A percentile compares a stretch with the other conserved stretches of the same genome.
phyloP scores from a whole-genome alignment of 2,329 filamentous ascomycete species.

The Atkinsonella texensis region DNA sequence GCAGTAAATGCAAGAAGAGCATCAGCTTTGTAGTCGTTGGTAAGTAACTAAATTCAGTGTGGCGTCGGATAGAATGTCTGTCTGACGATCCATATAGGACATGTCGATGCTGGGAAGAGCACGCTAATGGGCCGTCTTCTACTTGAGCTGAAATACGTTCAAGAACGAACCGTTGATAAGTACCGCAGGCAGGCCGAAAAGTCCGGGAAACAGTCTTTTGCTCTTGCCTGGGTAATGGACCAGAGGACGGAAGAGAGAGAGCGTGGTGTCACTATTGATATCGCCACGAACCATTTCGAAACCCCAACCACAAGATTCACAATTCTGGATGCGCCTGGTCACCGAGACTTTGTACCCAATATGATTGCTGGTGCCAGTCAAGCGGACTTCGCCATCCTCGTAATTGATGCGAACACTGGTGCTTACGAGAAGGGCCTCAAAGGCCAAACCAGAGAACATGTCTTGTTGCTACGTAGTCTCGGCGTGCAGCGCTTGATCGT shows the following conservation, averaged over 20 bases:
- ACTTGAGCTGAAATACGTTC: conserved; percentile 77
- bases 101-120: conserved; percentile 96
- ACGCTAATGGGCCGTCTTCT: conserved; percentile 94
- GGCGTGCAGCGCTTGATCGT: conserved; percentile 82
- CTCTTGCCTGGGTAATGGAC: conserved; percentile 93
- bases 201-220: conserved; percentile 90
- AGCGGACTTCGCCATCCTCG: conserved; percentile 88
- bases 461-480: conserved; percentile 77
- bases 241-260: conserved; percentile 80
- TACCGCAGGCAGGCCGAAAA: conserved; percentile 81
- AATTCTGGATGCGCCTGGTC: conserved; percentile 88
- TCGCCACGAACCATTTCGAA: conserved; percentile 89
- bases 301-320: conserved; percentile 81
- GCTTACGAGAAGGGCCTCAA: conserved; percentile 90
- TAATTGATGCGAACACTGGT: conserved; percentile 81
- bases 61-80: neutral
- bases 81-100: conserved; percentile 44
- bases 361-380: conserved; percentile 97
- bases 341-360: conserved; percentile 93
- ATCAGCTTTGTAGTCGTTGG: conserved; percentile 90
- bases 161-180: conserved; percentile 78
- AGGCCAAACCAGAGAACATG: conserved; percentile 90
- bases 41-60: conserved; percentile 27
- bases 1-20: conserved; percentile 61
- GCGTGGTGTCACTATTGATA: conserved; percentile 90